These are phyloP conservation scores for Marasmius tenuissimus DNA, from an alignment of 1,284 basidiomycete genomes.

Conservation along the genomic window DNA sequence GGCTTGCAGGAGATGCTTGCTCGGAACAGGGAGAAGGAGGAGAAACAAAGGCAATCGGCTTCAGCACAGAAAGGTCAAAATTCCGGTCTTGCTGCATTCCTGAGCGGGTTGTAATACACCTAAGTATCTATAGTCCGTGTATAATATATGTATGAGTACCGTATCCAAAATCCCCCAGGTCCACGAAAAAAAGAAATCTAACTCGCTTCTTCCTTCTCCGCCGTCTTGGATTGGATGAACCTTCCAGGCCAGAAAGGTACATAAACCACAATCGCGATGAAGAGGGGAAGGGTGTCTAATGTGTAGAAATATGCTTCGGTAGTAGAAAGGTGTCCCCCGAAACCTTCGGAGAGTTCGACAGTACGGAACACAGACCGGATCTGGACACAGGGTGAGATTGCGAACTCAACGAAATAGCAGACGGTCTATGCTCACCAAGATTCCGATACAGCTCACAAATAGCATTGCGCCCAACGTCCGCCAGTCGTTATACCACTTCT, in stretches of 20 bases:
- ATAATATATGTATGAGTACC: neutral
- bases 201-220: neutral
- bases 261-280: constrained; percentile 58
- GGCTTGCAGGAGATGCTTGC: constrained; percentile 62
- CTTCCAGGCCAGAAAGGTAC: constrained; percentile 61
- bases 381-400: constrained; percentile 27
- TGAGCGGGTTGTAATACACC: constrained; percentile 40
- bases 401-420: constrained; percentile 14
- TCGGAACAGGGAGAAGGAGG: constrained; percentile 52
- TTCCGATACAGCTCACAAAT: constrained; percentile 62
- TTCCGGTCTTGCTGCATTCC: constrained; percentile 51
- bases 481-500: constrained; percentile 62
- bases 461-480: constrained; percentile 54
- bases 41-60: constrained; percentile 35
- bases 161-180: neutral
- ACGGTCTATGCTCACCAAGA: constrained; percentile 42
- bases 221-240: constrained; percentile 38
- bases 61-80: constrained; percentile 22
- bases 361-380: constrained; percentile 71
- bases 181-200: neutral
- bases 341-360: constrained; percentile 67
- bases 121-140: neutral
- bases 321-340: constrained; percentile 57
- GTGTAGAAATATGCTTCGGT: constrained; percentile 66
- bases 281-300: constrained; percentile 66